These are phyloP conservation scores for Aspergillus awamori DNA, from an alignment of 2,329 filamentous ascomycete genomes.

Conservation along the genomic window DNA sequence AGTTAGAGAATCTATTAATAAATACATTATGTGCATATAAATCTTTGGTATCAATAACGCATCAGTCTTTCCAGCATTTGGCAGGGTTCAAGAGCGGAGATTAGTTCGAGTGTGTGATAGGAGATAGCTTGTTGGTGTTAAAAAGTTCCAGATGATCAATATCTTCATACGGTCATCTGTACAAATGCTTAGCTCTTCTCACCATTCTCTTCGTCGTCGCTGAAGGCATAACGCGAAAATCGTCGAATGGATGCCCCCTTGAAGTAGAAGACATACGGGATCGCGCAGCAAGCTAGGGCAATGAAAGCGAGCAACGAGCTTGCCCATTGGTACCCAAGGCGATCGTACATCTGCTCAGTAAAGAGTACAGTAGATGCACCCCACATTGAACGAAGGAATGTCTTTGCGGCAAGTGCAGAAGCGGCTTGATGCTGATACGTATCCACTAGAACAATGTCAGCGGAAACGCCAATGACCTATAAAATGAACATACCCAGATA, in stretches of 20 bases:
- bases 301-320: slow-evolving; percentile 73
- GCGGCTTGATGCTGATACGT: slow-evolving; percentile 75
- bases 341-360: slow-evolving; percentile 77
- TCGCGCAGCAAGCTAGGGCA: slow-evolving; percentile 74
- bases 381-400: slow-evolving; percentile 77
- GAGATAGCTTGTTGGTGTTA: not conserved
- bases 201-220: slow-evolving; percentile 54
- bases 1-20: not conserved
- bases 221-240: slow-evolving; percentile 73
- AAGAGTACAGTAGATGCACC: slow-evolving; percentile 77
- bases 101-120: not conserved
- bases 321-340: slow-evolving; percentile 76
- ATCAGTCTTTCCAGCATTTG: not conserved
- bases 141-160: not conserved
- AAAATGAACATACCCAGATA: slow-evolving; percentile 55
- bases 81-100: not conserved
- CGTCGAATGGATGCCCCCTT: slow-evolving; percentile 72
- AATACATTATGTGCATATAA: not conserved
- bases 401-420: slow-evolving; percentile 79
- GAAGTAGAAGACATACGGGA: slow-evolving; percentile 80
- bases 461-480: not conserved
- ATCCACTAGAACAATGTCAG: slow-evolving; percentile 52
- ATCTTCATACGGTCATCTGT: too few relatives aligned
- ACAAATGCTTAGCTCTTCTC: slow-evolving; percentile 4
- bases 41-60: not conserved